These are phyloP conservation scores for Annulohypoxylon truncatum DNA, from an alignment of 2,329 filamentous ascomycete genomes.

Conservation along the genomic window DNA sequence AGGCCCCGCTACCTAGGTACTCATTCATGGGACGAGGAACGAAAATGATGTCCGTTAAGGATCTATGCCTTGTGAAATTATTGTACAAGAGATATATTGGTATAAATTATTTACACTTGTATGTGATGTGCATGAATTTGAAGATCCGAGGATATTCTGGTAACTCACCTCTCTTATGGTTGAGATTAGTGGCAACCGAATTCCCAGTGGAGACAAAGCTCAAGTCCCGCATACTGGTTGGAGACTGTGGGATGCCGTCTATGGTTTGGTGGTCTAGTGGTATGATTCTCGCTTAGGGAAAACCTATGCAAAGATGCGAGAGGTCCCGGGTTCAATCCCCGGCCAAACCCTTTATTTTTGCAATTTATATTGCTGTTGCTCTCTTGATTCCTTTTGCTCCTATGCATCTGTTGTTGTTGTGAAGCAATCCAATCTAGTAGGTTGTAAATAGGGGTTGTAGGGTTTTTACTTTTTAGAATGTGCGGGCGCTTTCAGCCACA, in stretches of 20 bases:
- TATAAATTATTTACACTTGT: too few species aligned
- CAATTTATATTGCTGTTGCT: not conserved
- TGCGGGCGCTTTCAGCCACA: not conserved
- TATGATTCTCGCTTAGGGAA: constrained; percentile 21
- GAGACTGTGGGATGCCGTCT: not conserved
- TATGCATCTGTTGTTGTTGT: not conserved
- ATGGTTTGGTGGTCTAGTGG: constrained; percentile 15
- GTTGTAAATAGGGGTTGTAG: too few species aligned
- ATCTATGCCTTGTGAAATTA: too few species aligned
- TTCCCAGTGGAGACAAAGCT: not conserved
- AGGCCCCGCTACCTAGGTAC: too few species aligned
- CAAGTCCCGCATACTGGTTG: not conserved
- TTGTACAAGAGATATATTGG: too few species aligned
- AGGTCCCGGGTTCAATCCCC: constrained; percentile 39
- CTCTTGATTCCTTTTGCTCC: not conserved
- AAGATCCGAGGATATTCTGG: not conserved
- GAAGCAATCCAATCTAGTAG: too few species aligned
- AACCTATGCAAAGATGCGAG: constrained; percentile 27
- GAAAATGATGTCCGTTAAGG: too few species aligned
- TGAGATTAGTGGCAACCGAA: not conserved
- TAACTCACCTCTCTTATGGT: not conserved
- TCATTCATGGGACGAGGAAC: too few species aligned
- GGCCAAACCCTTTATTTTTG: constrained; percentile 24
- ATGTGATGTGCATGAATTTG: not conserved
- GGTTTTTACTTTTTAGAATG: not conserved